These are phyloP conservation scores for Cystobasidium tubakii DNA, from an alignment of 768 basidiomycete species.

Conservation along the genomic window DNA sequence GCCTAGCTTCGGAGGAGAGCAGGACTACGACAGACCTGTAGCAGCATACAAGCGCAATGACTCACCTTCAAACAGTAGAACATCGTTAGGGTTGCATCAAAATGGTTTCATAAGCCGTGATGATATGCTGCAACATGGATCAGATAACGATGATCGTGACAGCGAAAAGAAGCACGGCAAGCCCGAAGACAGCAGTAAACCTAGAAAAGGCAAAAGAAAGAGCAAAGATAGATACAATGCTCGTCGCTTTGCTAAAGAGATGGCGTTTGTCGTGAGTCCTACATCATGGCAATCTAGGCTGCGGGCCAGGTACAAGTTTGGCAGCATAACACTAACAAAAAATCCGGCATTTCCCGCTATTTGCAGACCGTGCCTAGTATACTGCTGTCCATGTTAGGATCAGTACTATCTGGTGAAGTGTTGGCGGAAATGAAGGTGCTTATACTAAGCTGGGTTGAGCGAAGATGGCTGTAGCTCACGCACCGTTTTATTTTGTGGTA, in stretches of 20 bases:
- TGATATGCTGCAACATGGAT: not conserved
- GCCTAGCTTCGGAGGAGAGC: not conserved
- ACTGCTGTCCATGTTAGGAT: constrained; percentile 71
- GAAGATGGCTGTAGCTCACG: not conserved
- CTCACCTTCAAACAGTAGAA: not conserved
- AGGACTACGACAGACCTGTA: not conserved
- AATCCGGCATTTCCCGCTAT: not conserved
- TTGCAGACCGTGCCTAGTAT: constrained; percentile 77
- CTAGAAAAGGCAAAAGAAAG: constrained; percentile 6
- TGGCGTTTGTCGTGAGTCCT: constrained; percentile 33
- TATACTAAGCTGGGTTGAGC: constrained; percentile 24
- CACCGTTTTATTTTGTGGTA: constrained; percentile 19
- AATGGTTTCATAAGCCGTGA: constrained; percentile 27
- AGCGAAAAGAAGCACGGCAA: constrained; percentile 5
- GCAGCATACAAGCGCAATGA: not conserved
- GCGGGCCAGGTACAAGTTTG: too few species aligned
- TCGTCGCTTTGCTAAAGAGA: constrained; percentile 16
- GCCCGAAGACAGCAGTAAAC: not conserved
- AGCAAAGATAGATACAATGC: constrained; percentile 17
- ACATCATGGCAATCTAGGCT: not conserved
- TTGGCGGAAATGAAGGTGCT: constrained; percentile 76
- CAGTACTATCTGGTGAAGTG: constrained; percentile 84
- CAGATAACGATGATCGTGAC: not conserved
- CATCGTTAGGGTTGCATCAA: constrained; percentile 18
- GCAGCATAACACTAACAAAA: too few species aligned